These are phyloP conservation scores for Wilcoxina mikolae DNA, from an alignment of 495 filamentous ascomycete species.

Conservation along the genomic window DNA sequence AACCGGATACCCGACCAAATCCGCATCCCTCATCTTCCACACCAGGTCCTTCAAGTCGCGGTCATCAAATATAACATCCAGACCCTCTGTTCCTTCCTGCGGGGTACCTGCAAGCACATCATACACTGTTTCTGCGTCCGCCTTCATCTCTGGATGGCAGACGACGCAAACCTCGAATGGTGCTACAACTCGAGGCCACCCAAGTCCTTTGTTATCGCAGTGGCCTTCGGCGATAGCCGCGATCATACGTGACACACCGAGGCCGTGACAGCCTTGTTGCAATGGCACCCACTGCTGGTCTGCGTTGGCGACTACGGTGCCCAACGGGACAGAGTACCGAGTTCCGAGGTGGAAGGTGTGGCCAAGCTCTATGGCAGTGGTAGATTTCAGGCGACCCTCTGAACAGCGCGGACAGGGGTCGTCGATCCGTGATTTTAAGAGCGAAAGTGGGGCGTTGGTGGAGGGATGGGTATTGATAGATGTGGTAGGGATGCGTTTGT, in stretches of 20 bases:
- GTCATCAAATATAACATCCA: slow-evolving; percentile 66
- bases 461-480: slow-evolving; percentile 6
- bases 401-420: slow-evolving; percentile 60
- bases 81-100: slow-evolving; percentile 5
- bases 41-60: slow-evolving; percentile 45
- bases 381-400: slow-evolving; percentile 46
- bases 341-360: slow-evolving; percentile 93
- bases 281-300: slow-evolving; percentile 37
- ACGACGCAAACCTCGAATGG: slow-evolving; percentile 71
- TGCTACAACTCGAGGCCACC: slow-evolving; percentile 76
- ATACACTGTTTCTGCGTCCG: slow-evolving; percentile 44
- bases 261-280: slow-evolving; percentile 94
- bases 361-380: slow-evolving; percentile 71
- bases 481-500: slow-evolving; percentile 29
- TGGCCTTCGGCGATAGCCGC: slow-evolving; percentile 64
- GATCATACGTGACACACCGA: slow-evolving; percentile 83
- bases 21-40: slow-evolving; percentile 82
- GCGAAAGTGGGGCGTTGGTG: slow-evolving; percentile 33
- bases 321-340: slow-evolving; percentile 63
- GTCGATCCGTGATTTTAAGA: slow-evolving; percentile 49
- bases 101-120: slow-evolving; percentile 33
- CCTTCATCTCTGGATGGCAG: slow-evolving; percentile 33
- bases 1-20: slow-evolving; percentile 75
- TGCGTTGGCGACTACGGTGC: slow-evolving; percentile 38
- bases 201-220: slow-evolving; percentile 60